Percentiles rank a stretch among this genome's conserved stretches.
Evolutionary conservation across 108 stramenopile genomes (phyloP).

Genomic region (Skeletonema marinoi): DNA sequence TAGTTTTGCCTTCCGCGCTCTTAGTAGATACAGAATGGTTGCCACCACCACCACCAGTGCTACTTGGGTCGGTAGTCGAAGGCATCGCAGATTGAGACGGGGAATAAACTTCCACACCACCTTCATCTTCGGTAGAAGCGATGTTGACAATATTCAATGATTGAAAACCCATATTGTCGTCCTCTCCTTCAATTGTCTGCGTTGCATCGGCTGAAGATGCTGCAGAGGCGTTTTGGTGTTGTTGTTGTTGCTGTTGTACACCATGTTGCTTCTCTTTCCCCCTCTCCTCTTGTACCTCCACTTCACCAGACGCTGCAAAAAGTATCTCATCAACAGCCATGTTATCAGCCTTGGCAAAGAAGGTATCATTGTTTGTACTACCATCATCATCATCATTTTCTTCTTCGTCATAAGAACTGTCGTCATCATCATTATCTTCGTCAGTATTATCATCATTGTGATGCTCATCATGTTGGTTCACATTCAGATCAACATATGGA

Average conservation of each 20-base stretch:
- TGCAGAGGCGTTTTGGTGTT: not conserved
- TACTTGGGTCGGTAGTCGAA: not conserved
- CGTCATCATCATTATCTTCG: not conserved
- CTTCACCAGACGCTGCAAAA: not conserved
- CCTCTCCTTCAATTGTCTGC: not conserved
- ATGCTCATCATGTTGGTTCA: not conserved
- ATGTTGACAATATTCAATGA: not conserved
- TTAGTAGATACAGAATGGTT: no score
- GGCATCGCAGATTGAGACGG: not conserved
- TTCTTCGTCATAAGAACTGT: not conserved
- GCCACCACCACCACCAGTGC: not conserved
- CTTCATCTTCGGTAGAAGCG: not conserved
- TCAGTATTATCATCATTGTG: not conserved
- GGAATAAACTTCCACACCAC: not conserved
- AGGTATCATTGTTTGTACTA: constrained; percentile 10
- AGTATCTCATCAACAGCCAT: constrained; percentile 29
- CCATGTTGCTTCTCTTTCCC: not conserved
- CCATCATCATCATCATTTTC: not conserved
- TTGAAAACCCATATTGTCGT: not conserved
- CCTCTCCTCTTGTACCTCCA: not conserved
- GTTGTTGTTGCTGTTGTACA: not conserved
- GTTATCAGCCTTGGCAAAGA: constrained; percentile 33
- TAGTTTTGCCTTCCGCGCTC: no score
- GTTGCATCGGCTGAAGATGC: no score
- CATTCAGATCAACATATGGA: not conserved